Percentiles rank a stretch among this genome's conserved stretches.
Conservation (phyloP, 257 asterid species). For the Solanum dulcamara region DNA sequence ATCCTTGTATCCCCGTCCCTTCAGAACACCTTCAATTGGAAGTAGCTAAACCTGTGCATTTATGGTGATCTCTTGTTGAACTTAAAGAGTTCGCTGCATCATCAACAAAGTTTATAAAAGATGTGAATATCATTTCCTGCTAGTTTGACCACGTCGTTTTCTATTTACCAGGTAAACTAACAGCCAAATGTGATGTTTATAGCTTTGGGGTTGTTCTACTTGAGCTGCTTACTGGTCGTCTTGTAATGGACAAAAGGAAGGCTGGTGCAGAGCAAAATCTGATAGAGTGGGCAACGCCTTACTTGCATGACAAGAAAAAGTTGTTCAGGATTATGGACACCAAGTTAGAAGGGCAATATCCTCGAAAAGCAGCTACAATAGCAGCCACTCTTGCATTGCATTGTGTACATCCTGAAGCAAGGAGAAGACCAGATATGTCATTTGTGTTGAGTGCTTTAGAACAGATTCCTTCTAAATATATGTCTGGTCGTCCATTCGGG, state of each 20-base stretch:
- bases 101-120: background rate
- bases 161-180: constrained; percentile 17
- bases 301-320: constrained; percentile 13
- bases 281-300: constrained; percentile 24
- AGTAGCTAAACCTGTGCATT: background rate
- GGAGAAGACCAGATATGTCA: constrained; percentile 20
- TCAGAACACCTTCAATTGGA: background rate
- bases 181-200: constrained; percentile 22
- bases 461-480: constrained; percentile 8
- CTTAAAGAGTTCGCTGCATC: background rate
- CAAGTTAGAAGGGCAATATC: constrained; percentile 28
- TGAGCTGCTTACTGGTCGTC: constrained; percentile 29
- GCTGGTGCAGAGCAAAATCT: constrained; percentile 10
- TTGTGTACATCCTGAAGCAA: constrained; percentile 18
- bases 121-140: background rate
- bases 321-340: constrained; percentile 24
- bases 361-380: constrained; percentile 16
- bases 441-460: constrained; percentile 17
- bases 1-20: background rate
- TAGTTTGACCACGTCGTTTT: background rate
- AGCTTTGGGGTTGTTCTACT: constrained; percentile 34
- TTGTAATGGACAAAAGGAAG: constrained; percentile 12
- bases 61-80: background rate
- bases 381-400: constrained; percentile 23
- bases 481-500: background rate